Base-by-base conservation (phyloP, 2,329 filamentous ascomycete species). In the Ophiostoma montium region DNA sequence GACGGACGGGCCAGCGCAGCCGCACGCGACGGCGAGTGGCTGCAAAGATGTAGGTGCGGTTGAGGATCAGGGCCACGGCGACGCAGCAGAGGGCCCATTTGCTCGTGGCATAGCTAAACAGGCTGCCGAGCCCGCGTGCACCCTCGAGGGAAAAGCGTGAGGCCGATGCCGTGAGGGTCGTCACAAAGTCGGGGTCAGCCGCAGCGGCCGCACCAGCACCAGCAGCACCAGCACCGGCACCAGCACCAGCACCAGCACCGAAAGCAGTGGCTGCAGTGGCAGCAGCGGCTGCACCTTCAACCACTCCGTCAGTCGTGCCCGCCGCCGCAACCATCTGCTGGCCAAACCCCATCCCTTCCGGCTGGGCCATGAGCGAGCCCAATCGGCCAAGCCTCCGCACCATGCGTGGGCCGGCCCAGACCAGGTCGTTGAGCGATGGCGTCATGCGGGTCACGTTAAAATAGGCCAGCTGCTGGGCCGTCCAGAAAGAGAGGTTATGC, bases 21-120 rank as follows among this genome's bases (percentile, higher is more conserved):
- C 76, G 75, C n/a, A 95, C 70, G 48, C 85, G 80, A 48, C 89
- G 77, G 53, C 92, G 75, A 13, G 87, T 90, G 0, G 89, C 90
- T 38, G 88, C 90, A 64, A 95, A 96, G 57, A 96, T 92, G 51
- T 89, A 82, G 7, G 92, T 94, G 50, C 92, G 80, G 62, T 96
- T 96, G 21, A 96, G 71, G 51, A 95, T 68, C 51, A 96, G 77
- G 19, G 87, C 87, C 72, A 90, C 85, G 35, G 82, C 78, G 57
- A 96, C 81, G 58, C 88, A 95, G 47, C 82, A 81, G 51, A 96
- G 69, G 1, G 90, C 89, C 92, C 92, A 96, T 64, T 84, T 84
- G 64, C 86, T 94, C 1, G 86, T 94, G 39, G 88, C 73, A 65
- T 96, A 98, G 58, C 80, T 84, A 65, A 96, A 89, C 51, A 96